Base-by-base conservation (phyloP, 345 rosid species). In the Noccaea caerulescens region DNA sequence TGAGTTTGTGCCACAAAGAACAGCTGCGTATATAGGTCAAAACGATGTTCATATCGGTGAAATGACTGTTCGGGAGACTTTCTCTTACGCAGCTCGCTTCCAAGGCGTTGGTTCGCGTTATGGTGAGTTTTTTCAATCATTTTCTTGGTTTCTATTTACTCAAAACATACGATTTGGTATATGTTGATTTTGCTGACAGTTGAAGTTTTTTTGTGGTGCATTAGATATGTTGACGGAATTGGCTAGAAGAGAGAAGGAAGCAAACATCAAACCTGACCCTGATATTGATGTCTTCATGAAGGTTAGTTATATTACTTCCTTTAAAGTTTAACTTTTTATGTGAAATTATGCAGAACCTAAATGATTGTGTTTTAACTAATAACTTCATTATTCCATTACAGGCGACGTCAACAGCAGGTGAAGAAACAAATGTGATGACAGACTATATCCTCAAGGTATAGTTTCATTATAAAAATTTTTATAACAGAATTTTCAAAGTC, bases 221-320 rank as follows among this genome's bases (percentile, higher is more conserved):
- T 75, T 63, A 91, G 97, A 87, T 12, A 84, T 88, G 94, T 69
- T 93, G 53, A 79, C 82, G 2, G 97, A 93, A 75, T 75, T 93
- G 65, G 66, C 86, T 3, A 84, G 97, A 82, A 84, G 96, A 65
- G 97, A 93, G 73, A 93, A 91, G 54, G 92, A 72, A 25, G 84
- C 88, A 42, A 86, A 83, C 68, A 91, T 91, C 45, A 91, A 86
- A 71, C 90, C 88, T 8, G 88, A 88, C 72, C 90, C 97, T 54
- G 93, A 93, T 71, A 71, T 83, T 25, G 97, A 93, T 79, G 65
- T 87, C 65, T 87, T 87, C 80, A 87, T 93, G 94, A 93, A 93
- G 96, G 98, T 88, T 47, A 54, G 30, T 44, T 42, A 36, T 36
- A n/a, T 33, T 32, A 16, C 67, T 70, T 63, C 20, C 38, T 30